Conservation (phyloP, 306 rosid species). For the Ziziphus jujuba region DNA sequence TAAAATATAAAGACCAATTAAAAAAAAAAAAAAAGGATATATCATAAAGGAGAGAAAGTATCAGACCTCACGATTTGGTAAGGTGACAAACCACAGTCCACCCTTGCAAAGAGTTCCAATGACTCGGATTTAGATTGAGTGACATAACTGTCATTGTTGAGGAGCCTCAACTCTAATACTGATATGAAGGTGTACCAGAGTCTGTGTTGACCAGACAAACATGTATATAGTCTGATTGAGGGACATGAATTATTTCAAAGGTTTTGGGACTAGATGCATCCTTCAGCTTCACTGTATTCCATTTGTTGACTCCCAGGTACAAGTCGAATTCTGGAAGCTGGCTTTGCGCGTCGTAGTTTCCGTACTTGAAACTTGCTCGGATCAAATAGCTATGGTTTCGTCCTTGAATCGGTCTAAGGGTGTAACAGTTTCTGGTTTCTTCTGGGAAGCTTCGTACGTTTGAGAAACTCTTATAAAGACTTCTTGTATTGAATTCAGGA, state of each 20-base stretch:
- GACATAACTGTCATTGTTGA: constrained; percentile 12
- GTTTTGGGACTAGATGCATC: background rate
- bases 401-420: background rate
- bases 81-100: constrained; percentile 16
- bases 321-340: constrained; percentile 7
- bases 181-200: constrained; percentile 24
- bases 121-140: constrained; percentile 18
- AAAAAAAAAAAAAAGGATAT: too few relatives aligned
- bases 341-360: constrained; percentile 8
- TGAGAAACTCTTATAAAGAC: background rate
- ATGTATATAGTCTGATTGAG: constrained; percentile 9
- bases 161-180: constrained; percentile 30
- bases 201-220: constrained; percentile 17
- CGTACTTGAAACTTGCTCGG: constrained; percentile 20
- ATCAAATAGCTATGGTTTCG: constrained; percentile 16
- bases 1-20: too few relatives aligned
- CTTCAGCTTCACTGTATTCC: background rate
- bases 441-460: constrained; percentile 26
- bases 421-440: constrained; percentile 22
- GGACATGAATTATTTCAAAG: constrained; percentile 21
- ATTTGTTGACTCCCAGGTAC: constrained; percentile 17
- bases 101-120: constrained; percentile 17
- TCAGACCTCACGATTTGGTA: background rate
- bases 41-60: background rate
- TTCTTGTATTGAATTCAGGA: background rate